Base-by-base conservation (phyloP, 129 eudicot genomes). In the Pulicaria dysenterica region DNA sequence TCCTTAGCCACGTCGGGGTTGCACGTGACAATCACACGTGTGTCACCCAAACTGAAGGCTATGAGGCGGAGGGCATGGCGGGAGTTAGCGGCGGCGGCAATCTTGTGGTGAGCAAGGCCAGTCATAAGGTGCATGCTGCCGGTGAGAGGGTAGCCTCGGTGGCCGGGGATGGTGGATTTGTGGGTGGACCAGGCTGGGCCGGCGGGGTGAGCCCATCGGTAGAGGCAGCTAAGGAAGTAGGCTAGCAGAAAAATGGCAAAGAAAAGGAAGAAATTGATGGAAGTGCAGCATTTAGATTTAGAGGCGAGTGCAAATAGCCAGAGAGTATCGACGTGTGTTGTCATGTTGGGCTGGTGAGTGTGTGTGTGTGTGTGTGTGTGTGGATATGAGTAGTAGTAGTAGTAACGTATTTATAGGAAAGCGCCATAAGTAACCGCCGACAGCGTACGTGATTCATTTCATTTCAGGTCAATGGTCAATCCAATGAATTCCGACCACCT, bases 81-180 rank as follows among this genome's bases (percentile, higher is more conserved):
- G 5, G 81, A 42, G 57, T 74, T 44, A 1, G 99, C 94, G 40
- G 67, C 76, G 31, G 93, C 87, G 6, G 97, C 86, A n/a, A 95
- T 24, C 44, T 90, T 88, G 51, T 64, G 96, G 74, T 95, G 99
- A n/a, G 99, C 96, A 3, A 95, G 76, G 45, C 96, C 97, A 42
- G 81, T n/a, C 92, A 86, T 87, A 63, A 95, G 93, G 19, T 34
- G 70, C 83, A 95, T 88, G 87, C 94, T 95, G 6, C 99, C 97
- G 2, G 88, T 36, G 15, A 95, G 42, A 0, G 97, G 99, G 41
- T 83, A 31, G 13, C 94, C 96, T 47, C 24, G 81, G 0, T 97
- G 99, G 55, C 96, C 97, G 0, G 96, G 97, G 49, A 94, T 82
- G 16, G 77, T 49, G n/a, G 73, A 36, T 38, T 53, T 71, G 45